Conservation (phyloP, 768 basidiomycete genomes). For the Pulveroboletus frians region DNA sequence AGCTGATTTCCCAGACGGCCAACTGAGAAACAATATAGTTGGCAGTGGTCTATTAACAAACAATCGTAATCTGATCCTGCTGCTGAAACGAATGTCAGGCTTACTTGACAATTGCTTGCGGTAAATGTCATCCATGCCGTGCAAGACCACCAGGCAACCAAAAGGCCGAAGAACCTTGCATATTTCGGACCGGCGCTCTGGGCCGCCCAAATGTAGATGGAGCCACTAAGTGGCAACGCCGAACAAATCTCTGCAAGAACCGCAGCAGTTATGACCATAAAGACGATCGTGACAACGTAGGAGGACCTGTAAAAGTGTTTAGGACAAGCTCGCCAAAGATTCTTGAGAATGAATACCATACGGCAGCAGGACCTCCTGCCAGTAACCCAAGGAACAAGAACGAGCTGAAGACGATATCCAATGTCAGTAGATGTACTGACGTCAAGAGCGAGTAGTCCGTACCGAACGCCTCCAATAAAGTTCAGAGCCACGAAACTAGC, state of each 20-base stretch:
- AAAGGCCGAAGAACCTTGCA: constrained; percentile 80
- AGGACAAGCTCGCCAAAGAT: constrained; percentile 5
- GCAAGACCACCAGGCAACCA: constrained; percentile 91
- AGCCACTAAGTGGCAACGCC: constrained; percentile 79
- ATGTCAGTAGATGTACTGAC: constrained; percentile 2
- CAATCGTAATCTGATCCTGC: neutral
- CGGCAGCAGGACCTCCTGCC: constrained; percentile 82
- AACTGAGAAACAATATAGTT: constrained; percentile 88
- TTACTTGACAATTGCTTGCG: constrained; percentile 81
- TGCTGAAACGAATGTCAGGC: constrained; percentile 10
- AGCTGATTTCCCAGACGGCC: constrained; percentile 72
- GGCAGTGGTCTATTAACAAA: constrained; percentile 60
- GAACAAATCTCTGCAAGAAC: constrained; percentile 90
- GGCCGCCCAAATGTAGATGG: constrained; percentile 93
- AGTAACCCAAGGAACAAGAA: constrained; percentile 75
- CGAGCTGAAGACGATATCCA: constrained; percentile 40
- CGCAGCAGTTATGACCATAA: constrained; percentile 84
- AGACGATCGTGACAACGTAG: constrained; percentile 73
- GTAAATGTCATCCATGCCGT: constrained; percentile 97
- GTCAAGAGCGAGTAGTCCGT: constrained; percentile 5
- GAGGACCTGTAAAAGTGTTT: constrained; percentile 61
- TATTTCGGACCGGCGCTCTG: constrained; percentile 87
- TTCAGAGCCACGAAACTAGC: constrained; percentile 88
- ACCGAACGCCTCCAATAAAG: constrained; percentile 87
- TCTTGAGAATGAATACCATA: constrained; percentile 48